Evolutionary conservation across 495 filamentous ascomycete species (phyloP).

Genomic region (Penicillium roqueforti): DNA sequence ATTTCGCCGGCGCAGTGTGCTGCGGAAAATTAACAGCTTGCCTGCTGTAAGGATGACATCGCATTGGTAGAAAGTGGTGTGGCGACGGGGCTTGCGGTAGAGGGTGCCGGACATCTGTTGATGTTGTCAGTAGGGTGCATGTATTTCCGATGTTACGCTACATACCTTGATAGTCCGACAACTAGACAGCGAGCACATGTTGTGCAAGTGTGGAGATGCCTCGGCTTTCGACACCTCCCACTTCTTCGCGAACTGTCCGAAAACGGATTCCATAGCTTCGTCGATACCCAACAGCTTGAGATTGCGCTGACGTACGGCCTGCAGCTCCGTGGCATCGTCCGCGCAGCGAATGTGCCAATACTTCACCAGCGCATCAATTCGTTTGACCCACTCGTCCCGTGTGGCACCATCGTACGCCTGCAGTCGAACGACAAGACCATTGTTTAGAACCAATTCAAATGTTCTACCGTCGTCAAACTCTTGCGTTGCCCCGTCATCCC

Average conservation of each 20-base stretch:
- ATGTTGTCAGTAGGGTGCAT: not conserved
- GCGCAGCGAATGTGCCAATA: conserved; percentile 63
- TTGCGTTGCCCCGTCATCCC: conserved; percentile 50
- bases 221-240: conserved; percentile 69
- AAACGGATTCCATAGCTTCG: conserved; percentile 62
- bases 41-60: conserved; percentile 62
- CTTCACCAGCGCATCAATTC: conserved; percentile 53
- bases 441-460: conserved; percentile 61
- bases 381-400: conserved; percentile 61
- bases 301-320: conserved; percentile 55
- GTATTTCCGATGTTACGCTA: not conserved
- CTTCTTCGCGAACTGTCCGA: conserved; percentile 66
- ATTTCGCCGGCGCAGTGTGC: conserved; percentile 51
- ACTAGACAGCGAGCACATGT: conserved; percentile 62
- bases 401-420: conserved; percentile 58
- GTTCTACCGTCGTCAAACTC: conserved; percentile 55
- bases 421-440: conserved; percentile 62
- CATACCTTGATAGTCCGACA: conserved; percentile 61
- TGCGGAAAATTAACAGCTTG: conserved; percentile 61
- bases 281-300: conserved; percentile 62
- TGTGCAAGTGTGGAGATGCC: conserved; percentile 63
- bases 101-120: conserved; percentile 57
- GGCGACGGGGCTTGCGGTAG: conserved; percentile 63
- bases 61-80: conserved; percentile 58
- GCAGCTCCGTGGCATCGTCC: conserved; percentile 54